Evolutionary conservation across 2,329 filamentous ascomycete genomes (phyloP), one percentile per base, ranked within the genome.

Genomic region (Huntiella abstrusa): DNA sequence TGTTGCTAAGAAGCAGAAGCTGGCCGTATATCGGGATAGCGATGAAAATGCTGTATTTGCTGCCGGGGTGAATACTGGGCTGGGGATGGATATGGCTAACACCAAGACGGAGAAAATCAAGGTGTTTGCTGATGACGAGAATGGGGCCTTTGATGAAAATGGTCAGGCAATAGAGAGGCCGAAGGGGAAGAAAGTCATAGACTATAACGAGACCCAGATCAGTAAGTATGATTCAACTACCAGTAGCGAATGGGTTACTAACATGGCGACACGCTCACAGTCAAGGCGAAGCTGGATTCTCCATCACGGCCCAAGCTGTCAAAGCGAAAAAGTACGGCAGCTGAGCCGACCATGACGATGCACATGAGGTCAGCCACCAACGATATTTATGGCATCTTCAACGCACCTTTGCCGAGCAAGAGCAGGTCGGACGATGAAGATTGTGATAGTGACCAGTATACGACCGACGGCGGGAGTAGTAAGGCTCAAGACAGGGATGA

Each of bases 301-400:
- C 88, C 87, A 0, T 83, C 83, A 0, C 75, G 78, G n/a, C 77
- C 77, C 3, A 96, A 92, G 60, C 70, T 88, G 47, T 81, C 79
- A 52, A 83, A 83, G 60, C 91, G 82, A 59, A 78, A 77, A 54
- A 51, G 47, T 35, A 46, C 49, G 37, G 43, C 48, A 1, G 53
- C 62, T 2, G 88, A 96, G 60, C 83, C 87, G n/a, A 98, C 91
- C 1, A 95, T 98, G 87, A 98, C 91, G 1, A 75, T 98, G 53
- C 86, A 96, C 58, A 98, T 91, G 10, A 83, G 76, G 55, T 88
- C 91, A 53, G 91, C 91, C 4, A 95, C 88, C 51, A 87, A 96
- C 54, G 91, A 98, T 54, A 95, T 98, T 45, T 96, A 96, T 56
- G 86, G 86, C 49, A 84, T 98, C 41, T 98, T 96, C 63, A 96